phyloP scores from a whole-genome alignment of 129 eudicot species.

The Escallonia rubra region DNA sequence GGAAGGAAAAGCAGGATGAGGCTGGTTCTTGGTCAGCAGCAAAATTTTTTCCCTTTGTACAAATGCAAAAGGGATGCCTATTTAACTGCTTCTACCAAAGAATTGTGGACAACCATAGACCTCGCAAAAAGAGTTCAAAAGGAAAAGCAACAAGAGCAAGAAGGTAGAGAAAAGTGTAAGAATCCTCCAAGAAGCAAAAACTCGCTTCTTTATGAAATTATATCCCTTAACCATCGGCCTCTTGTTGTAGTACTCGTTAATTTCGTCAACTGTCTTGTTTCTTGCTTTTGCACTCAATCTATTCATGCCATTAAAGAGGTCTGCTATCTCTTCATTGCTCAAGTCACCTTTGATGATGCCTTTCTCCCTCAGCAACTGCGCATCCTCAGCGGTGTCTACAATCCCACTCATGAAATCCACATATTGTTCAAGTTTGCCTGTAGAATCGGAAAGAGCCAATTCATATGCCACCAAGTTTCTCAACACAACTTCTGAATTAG shows the following conservation, averaged over 20 bases:
- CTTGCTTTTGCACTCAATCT: constrained; percentile 10
- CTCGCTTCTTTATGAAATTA: constrained; percentile 17
- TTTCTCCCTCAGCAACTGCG: constrained; percentile 24
- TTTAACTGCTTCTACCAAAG: constrained; percentile 8
- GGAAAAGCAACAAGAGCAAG: constrained; percentile 26
- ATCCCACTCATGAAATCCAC: constrained; percentile 42
- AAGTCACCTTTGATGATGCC: constrained; percentile 18
- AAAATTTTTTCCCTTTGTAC: too few relatives aligned
- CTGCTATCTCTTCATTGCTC: constrained; percentile 22
- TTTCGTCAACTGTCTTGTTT: constrained; percentile 22
- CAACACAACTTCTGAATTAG: constrained; percentile 36
- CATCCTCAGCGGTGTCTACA: constrained; percentile 35
- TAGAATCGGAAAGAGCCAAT: constrained; percentile 17
- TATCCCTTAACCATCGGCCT: constrained; percentile 17
- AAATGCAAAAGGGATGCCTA: not conserved
- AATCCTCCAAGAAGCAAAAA: constrained; percentile 27
- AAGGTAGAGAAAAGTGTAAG: constrained; percentile 22
- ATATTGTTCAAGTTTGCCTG: constrained; percentile 10
- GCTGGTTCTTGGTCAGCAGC: too few relatives aligned
- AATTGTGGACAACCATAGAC: constrained; percentile 29
- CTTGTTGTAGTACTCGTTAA: constrained; percentile 28
- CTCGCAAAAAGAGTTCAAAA: constrained; percentile 29
- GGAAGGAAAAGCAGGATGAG: too few relatives aligned
- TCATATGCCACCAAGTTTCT: constrained; percentile 54
- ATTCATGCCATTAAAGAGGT: constrained; percentile 32